A percentile compares a stretch with the other conserved stretches of the same genome.
These are phyloP conservation scores for Kwoniella mangroviensis DNA, from an alignment of 768 basidiomycete species.

Conservation along the genomic window DNA sequence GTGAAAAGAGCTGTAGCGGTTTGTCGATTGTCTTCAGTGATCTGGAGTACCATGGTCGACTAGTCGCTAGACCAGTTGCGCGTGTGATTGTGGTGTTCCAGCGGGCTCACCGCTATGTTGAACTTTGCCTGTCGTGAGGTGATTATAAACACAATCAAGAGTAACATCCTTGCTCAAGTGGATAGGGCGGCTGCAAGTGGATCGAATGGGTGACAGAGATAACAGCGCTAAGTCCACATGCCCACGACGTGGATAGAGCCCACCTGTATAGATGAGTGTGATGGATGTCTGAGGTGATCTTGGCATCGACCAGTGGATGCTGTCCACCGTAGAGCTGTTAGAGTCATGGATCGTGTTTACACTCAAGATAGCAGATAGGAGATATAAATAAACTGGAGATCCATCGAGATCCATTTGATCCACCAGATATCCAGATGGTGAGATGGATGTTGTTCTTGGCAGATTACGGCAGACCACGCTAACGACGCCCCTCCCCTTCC, in stretches of 20 bases:
- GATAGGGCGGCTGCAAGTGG: background rate
- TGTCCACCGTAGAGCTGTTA: background rate
- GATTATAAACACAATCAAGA: background rate
- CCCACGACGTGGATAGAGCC: background rate
- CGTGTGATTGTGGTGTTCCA: background rate
- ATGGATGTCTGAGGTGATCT: background rate
- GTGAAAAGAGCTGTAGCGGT: conserved; percentile 16
- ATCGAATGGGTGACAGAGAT: background rate
- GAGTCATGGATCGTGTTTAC: background rate
- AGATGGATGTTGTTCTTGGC: conserved; percentile 4
- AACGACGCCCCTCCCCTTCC: background rate
- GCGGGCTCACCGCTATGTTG: too few relatives aligned
- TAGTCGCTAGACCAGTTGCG: background rate
- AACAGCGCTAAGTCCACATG: background rate
- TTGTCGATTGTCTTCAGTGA: conserved; percentile 14
- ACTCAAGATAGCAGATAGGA: background rate
- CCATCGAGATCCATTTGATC: background rate
- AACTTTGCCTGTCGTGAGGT: too few relatives aligned
- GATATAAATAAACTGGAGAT: background rate
- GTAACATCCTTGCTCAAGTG: background rate
- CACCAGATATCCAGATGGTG: background rate
- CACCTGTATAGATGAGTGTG: background rate
- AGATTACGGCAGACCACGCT: background rate
- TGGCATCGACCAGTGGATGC: background rate
- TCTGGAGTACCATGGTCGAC: conserved; percentile 13